Base-by-base conservation (phyloP, 805 yeast genomes). In the Yamadazyma phyllophila region DNA sequence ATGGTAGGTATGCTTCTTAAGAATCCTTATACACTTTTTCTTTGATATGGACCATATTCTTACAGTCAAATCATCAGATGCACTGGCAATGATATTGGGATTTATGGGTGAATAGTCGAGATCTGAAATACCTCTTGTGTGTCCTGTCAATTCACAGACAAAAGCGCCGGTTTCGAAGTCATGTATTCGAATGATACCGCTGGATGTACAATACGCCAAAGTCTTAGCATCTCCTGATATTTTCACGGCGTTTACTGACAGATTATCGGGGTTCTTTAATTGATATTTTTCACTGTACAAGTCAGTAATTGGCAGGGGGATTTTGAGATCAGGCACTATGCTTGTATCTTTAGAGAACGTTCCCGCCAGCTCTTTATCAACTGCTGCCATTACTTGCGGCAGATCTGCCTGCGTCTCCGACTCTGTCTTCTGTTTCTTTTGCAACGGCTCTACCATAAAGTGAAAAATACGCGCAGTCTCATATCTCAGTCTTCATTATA, bases 1-100 rank as follows among this genome's bases (percentile, higher is more conserved):
- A 47, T 88, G 92, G 51, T 83, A 92, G 0, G 96, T 88, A 58
- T 92, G 99, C 6, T 95, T 91, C 41, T 74, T 69, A 27, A 90
- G 65, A 5, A 77, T 63, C 42, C 73, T 67, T 24, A 80, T 59
- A 45, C 81, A 72, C 49, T 76, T 75, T 4, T 78, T 81, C 39
- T 70, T 70, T 17, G 60, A 54, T 2, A 83, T 62, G 43, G 82
- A 77, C 87, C 95, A 89, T 2, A 94, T 66, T 33, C 90, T 73
- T 7, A 90, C 74, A 0, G 95, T 82, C 49, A 81, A 71, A 62
- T 92, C 99, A 60, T 92, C 97, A 0, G 96, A 85, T 1, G 85
- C 94, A 0, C 96, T 80, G 1, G 96, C 97, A 6, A 92, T 49
- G 41, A 85, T 79, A 42, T 73, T 69, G 10, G 85, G 76, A 60